Evolutionary conservation across 352 stramenopile genomes (phyloP), one percentile per base, ranked within the genome.

Genomic region (Phytophthora nicotianae): DNA sequence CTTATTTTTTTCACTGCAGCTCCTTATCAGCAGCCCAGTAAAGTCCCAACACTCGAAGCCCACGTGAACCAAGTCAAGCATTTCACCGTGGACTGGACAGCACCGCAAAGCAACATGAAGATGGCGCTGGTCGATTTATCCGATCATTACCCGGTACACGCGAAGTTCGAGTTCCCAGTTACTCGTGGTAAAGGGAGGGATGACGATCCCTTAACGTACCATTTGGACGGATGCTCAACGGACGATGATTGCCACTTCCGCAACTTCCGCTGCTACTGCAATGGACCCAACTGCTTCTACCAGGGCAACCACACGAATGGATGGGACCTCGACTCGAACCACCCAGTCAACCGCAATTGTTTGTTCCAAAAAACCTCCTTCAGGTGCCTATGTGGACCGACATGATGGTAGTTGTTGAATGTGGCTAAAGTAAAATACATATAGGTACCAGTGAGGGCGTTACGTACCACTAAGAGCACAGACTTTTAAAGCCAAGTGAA

Each of bases 91-190:
- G 77, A 88, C 45, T 95, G 86, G 86, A 89, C 78, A 11, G 75
- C 68, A 0, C 59, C 79, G 2, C 56, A 88, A 64, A 81, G 70
- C 51, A 76, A 77, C 50, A 72, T 65, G 54, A 76, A 77, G 49
- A 86, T 95, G 52, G 53, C 75, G 5, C 48, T 93, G 11, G 58
- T 89, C 3, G 86, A 95, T 38, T 46, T 92, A 9, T 93, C 83
- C 6, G 86, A 95, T 46, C 86, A 95, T 57, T 95, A 89, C 47
- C 86, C 86, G 0, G 86, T 95, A 37, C 68, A 85, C 4, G 79
- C 74, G 10, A 78, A 79, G 49, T 91, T 93, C 33, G 71, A 82
- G 40, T 95, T 93, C 40, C 66, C 72, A 0, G 70, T 91, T 14
- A 79, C 78, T 24, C 63, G 26, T 16, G 73, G 70, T 1, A 63